Evolutionary conservation across 306 rosid species (phyloP).

Genomic region (Fagus sylvatica): DNA sequence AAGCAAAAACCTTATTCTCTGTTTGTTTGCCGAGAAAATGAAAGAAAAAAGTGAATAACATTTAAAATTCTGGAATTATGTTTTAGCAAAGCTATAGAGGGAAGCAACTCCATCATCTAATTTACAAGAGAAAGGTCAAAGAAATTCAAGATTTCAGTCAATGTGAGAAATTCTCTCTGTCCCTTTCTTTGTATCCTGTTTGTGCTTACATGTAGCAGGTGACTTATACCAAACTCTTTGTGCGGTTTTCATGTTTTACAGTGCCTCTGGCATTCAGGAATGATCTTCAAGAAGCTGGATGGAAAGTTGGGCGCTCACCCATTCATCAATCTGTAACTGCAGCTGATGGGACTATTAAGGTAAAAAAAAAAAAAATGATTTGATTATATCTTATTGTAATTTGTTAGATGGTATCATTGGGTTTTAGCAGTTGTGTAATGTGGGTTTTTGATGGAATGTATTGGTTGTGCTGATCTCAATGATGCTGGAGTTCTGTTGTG

Average conservation of each 20-base stretch:
- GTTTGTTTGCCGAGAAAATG: background rate
- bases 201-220: background rate
- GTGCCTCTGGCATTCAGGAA: constrained; percentile 89
- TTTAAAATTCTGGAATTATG: constrained; percentile 11
- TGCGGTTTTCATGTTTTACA: constrained; percentile 22
- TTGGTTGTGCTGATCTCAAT: background rate
- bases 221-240: background rate
- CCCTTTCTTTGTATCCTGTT: background rate
- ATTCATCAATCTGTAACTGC: constrained; percentile 65
- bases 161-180: constrained; percentile 39
- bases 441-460: background rate
- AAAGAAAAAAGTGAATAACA: background rate
- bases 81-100: constrained; percentile 77
- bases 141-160: constrained; percentile 72
- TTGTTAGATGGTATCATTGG: background rate
- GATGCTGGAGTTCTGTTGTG: background rate
- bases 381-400: background rate
- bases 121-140: constrained; percentile 81
- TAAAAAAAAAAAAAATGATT: constrained; percentile 11
- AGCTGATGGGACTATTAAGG: constrained; percentile 93
- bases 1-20: background rate
- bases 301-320: constrained; percentile 92
- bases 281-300: constrained; percentile 85
- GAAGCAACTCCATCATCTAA: constrained; percentile 84
- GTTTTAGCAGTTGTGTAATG: background rate